A percentile compares a stretch with the other conserved stretches of the same genome.
phyloP scores from a whole-genome alignment of 2,329 filamentous ascomycete genomes.

The Monosporascus sp. region DNA sequence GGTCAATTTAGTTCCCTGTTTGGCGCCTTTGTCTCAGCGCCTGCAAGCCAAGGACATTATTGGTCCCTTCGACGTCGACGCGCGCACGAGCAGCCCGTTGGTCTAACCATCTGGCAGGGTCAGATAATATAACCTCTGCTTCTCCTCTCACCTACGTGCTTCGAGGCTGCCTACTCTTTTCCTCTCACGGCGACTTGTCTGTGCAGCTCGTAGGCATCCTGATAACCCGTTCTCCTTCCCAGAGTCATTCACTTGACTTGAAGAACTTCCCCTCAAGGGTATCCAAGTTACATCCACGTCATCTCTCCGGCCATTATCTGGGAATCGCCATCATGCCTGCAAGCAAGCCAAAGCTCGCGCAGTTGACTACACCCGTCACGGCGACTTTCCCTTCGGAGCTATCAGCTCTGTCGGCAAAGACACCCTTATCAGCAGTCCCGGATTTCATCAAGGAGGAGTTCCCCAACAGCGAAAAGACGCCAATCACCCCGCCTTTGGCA shows the following conservation, averaged over 20 bases:
- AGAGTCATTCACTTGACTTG: conserved; percentile 43
- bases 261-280: conserved; percentile 15
- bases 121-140: conserved; percentile 30
- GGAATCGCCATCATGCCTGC: conserved; percentile 39
- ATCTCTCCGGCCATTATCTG: conserved; percentile 3
- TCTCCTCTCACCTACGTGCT: conserved; percentile 17
- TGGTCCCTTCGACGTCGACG: conserved; percentile 7
- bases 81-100: neutral
- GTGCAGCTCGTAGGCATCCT: conserved; percentile 30
- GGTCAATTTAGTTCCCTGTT: conserved; percentile 22
- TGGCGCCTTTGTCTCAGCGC: conserved; percentile 28
- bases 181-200: conserved; percentile 31
- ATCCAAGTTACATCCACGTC: conserved; percentile 7
- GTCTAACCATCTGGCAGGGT: conserved; percentile 8
- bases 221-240: conserved; percentile 14
- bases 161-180: conserved; percentile 31
- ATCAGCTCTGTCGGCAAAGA: conserved; percentile 60
- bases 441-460: conserved; percentile 61
- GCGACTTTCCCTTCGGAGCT: conserved; percentile 58
- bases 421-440: conserved; percentile 57
- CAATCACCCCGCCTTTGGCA: conserved; percentile 83
- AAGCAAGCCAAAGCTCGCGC: conserved; percentile 54
- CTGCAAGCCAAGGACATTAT: conserved; percentile 8
- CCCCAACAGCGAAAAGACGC: conserved; percentile 64
- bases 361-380: conserved; percentile 58